phyloP scores from a whole-genome alignment of 805 yeast genomes.

The Kodamaea sagamina region DNA sequence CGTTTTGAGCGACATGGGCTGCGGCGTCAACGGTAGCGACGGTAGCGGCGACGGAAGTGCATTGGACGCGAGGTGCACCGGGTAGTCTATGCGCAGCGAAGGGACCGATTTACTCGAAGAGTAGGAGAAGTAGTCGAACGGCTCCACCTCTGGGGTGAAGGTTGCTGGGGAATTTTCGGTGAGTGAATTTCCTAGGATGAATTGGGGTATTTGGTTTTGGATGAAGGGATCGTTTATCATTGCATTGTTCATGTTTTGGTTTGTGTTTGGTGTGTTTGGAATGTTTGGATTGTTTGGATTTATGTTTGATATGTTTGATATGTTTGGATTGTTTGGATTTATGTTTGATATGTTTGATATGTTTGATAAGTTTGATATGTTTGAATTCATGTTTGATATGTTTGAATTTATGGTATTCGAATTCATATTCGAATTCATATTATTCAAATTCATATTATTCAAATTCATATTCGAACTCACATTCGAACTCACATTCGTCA shows the following conservation, averaged over 20 bases:
- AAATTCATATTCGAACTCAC: not conserved
- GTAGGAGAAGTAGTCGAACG: slow-evolving; percentile 4
- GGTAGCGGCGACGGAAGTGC: slow-evolving; percentile 6
- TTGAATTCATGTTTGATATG: not conserved
- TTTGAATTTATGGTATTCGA: not conserved
- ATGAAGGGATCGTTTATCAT: not conserved
- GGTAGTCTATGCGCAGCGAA: slow-evolving; percentile 3
- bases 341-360: not conserved
- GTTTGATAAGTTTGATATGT: not conserved
- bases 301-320: not conserved
- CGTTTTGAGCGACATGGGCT: not conserved
- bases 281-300: not conserved
- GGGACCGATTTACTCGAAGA: not conserved
- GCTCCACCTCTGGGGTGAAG: not conserved
- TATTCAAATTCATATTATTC: not conserved
- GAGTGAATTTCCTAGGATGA: too few relatives aligned
- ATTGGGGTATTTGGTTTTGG: not conserved
- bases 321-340: not conserved
- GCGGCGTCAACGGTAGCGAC: slow-evolving; percentile 4
- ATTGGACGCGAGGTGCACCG: slow-evolving; percentile 8
- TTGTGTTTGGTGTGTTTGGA: not conserved
- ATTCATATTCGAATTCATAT: not conserved
- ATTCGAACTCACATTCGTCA: not conserved
- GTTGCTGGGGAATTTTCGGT: not conserved
- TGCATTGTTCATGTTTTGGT: not conserved